A percentile compares a stretch with the other conserved stretches of the same genome.
Evolutionary conservation across 345 rosid species (phyloP).

Genomic region (Aurinia saxatilis): DNA sequence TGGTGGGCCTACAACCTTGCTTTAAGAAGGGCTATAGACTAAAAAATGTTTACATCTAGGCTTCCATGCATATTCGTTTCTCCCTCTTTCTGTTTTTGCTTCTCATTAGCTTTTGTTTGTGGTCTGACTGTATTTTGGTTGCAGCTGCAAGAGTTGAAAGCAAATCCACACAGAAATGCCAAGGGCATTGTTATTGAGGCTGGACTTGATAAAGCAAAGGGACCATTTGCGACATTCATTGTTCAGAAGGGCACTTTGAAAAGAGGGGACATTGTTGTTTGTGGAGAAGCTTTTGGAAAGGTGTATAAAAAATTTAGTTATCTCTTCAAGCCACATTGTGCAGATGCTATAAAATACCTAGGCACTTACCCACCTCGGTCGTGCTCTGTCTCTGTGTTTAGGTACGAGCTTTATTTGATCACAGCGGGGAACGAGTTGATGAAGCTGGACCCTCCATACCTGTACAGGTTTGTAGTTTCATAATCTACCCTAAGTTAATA

Average conservation of each 20-base stretch:
- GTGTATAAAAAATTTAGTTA: conserved; percentile 34
- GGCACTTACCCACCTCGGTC: conserved; percentile 9
- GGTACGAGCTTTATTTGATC: conserved; percentile 95
- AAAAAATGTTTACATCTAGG: not conserved
- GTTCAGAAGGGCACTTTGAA: conserved; percentile 92
- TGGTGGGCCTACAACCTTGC: not conserved
- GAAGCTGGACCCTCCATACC: conserved; percentile 96
- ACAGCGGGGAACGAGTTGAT: conserved; percentile 63
- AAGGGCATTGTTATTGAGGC: conserved; percentile 95
- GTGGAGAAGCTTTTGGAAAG: conserved; percentile 98
- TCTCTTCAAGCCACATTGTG: conserved; percentile 1
- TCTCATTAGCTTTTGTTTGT: conserved; percentile 6
- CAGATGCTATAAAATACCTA: conserved; percentile 5
- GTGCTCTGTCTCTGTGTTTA: conserved; percentile 24
- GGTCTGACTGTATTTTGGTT: conserved; percentile 28
- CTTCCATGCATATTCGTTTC: not conserved
- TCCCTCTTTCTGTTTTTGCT: not conserved
- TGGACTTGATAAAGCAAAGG: conserved; percentile 88
- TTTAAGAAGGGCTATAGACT: not conserved
- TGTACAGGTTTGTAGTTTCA: conserved; percentile 58
- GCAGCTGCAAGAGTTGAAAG: conserved; percentile 96
- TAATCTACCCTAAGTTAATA: conserved; percentile 2
- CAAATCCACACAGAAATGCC: conserved; percentile 93
- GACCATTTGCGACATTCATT: conserved; percentile 83
- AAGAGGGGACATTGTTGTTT: conserved; percentile 85